phyloP scores from a whole-genome alignment of 2,329 filamentous ascomycete genomes.

The Penicillium sp. region DNA sequence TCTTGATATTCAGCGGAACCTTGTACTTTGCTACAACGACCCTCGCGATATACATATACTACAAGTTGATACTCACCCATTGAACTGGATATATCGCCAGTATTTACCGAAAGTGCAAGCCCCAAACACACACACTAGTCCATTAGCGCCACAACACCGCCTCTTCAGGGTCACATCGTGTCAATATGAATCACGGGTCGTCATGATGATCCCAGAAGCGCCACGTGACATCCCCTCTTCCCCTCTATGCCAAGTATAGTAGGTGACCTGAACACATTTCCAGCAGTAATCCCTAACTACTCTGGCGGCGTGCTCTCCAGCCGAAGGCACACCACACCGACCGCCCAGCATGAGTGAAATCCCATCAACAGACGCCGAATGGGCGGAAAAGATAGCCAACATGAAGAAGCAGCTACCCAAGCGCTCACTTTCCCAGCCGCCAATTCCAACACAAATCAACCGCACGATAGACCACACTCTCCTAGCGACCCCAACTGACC shows the following conservation, averaged over 20 bases:
- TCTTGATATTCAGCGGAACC: background rate
- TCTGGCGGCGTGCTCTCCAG: background rate
- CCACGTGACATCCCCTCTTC: conserved; percentile 21
- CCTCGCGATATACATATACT: background rate
- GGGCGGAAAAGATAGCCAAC: conserved; percentile 32
- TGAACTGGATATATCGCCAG: background rate
- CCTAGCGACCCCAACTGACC: conserved; percentile 44
- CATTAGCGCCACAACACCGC: conserved; percentile 8
- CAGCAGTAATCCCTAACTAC: background rate
- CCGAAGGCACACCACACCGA: background rate
- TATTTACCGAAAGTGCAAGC: background rate
- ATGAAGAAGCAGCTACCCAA: conserved; percentile 29
- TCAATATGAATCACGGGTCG: conserved; percentile 14
- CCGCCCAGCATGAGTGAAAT: conserved; percentile 24
- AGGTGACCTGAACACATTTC: background rate
- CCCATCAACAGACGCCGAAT: conserved; percentile 37
- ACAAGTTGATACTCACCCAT: background rate
- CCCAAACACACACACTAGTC: background rate
- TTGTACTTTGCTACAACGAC: background rate
- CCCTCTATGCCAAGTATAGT: conserved; percentile 1
- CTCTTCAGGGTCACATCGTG: conserved; percentile 5
- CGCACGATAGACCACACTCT: conserved; percentile 47
- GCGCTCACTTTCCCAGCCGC: conserved; percentile 23
- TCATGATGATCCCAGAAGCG: conserved; percentile 13
- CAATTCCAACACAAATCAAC: conserved; percentile 31